Evolutionary conservation across 208 protist genomes (phyloP).

Genomic region (Leishmania guyanensis): DNA sequence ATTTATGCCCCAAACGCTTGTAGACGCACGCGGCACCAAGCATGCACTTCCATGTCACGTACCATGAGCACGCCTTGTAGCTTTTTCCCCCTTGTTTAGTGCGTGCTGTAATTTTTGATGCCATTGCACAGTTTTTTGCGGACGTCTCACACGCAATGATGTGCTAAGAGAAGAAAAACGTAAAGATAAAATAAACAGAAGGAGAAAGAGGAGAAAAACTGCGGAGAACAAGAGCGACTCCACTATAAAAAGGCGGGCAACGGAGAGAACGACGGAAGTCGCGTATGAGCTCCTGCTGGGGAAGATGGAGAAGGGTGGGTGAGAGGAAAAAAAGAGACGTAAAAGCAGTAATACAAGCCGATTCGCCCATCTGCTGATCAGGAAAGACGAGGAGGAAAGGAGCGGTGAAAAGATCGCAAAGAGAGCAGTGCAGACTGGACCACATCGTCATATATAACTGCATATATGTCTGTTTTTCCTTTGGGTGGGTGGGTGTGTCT

Average conservation of each 20-base stretch:
- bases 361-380: not conserved
- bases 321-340: not conserved
- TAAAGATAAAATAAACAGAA: constrained; percentile 6
- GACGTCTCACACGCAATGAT: not conserved
- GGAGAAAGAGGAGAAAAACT: constrained; percentile 1
- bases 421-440: not conserved
- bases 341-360: constrained; percentile 10
- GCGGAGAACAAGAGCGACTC: not conserved
- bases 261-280: no score
- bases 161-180: not conserved
- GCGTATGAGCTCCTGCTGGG: not conserved
- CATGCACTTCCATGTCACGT: not conserved
- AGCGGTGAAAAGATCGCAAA: not conserved
- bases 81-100: not conserved
- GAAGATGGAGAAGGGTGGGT: not conserved
- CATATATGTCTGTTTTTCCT: not conserved
- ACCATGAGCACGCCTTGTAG: not conserved
- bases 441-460: not conserved
- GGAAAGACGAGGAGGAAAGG: constrained; percentile 2
- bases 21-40: not conserved
- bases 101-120: not conserved
- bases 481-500: no score
- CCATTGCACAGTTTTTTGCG: not conserved
- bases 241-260: not conserved
- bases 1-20: not conserved